phyloP scores from a whole-genome alignment of 2,329 filamentous ascomycete species.

The Fusarium nisikadoi region DNA sequence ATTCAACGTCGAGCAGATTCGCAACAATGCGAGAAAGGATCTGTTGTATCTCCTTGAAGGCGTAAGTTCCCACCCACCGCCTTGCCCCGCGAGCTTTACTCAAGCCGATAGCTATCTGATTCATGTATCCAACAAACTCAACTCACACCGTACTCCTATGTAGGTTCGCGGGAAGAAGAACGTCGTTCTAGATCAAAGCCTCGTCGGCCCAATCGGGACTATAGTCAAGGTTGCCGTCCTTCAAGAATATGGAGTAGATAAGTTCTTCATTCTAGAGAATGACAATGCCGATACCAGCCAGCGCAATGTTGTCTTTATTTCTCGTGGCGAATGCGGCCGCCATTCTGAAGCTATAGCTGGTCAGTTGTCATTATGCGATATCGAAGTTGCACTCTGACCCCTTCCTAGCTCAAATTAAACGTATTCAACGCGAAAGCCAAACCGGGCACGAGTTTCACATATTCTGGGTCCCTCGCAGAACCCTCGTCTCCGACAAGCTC shows the following conservation, averaged over 20 bases:
- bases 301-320: conserved; percentile 93
- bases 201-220: conserved; percentile 89
- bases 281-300: conserved; percentile 94
- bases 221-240: conserved; percentile 95
- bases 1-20: conserved; percentile 81
- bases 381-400: conserved; percentile 34
- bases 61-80: conserved; percentile 70
- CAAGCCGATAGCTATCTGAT: neutral
- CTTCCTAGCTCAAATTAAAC: conserved; percentile 85
- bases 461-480: conserved; percentile 94
- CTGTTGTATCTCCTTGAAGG: conserved; percentile 91
- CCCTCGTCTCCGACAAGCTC: conserved; percentile 88
- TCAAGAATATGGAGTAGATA: conserved; percentile 97
- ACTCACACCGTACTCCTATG: conserved; percentile 22
- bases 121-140: conserved; percentile 1
- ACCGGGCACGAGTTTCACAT: conserved; percentile 96
- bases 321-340: conserved; percentile 86
- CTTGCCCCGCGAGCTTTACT: conserved; percentile 23
- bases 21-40: conserved; percentile 86
- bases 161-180: conserved; percentile 99
- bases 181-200: conserved; percentile 87
- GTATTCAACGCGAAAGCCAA: conserved; percentile 86
- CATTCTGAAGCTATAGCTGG: conserved; percentile 89
- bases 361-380: conserved; percentile 57
- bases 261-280: conserved; percentile 97